Percentiles rank a stretch among this genome's conserved stretches.
phyloP scores from a whole-genome alignment of 1,139 yeast species.

The Saccharomyces hybrid region DNA sequence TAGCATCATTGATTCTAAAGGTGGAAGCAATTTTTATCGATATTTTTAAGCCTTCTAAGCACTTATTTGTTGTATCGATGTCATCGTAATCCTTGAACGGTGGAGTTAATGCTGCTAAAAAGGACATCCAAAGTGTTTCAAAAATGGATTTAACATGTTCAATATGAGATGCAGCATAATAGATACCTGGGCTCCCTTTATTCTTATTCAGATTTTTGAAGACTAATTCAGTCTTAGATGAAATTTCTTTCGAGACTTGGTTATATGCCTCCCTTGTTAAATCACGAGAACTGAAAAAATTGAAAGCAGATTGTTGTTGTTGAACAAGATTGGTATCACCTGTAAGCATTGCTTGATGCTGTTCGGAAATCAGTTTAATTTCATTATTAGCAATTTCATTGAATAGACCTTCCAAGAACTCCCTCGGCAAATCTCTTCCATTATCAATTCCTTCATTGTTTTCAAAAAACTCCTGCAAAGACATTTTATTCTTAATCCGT shows the following conservation, averaged over 20 bases:
- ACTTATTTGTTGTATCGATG: conserved; percentile 56
- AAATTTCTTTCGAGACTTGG: conserved; percentile 87
- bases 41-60: conserved; percentile 79
- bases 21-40: conserved; percentile 79
- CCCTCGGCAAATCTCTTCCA: conserved; percentile 74
- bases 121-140: conserved; percentile 95
- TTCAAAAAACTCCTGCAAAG: conserved; percentile 72
- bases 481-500: conserved; percentile 80
- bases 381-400: conserved; percentile 75
- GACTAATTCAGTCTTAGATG: conserved; percentile 79
- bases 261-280: conserved; percentile 77
- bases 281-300: conserved; percentile 72
- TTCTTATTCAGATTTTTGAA: conserved; percentile 59
- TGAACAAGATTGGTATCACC: conserved; percentile 45
- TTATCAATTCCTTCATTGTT: conserved; percentile 94
- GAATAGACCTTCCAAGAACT: conserved; percentile 59
- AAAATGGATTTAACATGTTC: conserved; percentile 91
- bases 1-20: conserved; percentile 77
- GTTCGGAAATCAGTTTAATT: conserved; percentile 87
- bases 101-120: conserved; percentile 87
- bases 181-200: conserved; percentile 26
- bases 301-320: conserved; percentile 42
- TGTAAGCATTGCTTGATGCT: conserved; percentile 80
- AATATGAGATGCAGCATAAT: conserved; percentile 61
- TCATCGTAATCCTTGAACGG: conserved; percentile 89